A percentile compares a stretch with the other conserved stretches of the same genome.
phyloP scores from a whole-genome alignment of 2,329 filamentous ascomycete species.

The Davidsoniella australis region DNA sequence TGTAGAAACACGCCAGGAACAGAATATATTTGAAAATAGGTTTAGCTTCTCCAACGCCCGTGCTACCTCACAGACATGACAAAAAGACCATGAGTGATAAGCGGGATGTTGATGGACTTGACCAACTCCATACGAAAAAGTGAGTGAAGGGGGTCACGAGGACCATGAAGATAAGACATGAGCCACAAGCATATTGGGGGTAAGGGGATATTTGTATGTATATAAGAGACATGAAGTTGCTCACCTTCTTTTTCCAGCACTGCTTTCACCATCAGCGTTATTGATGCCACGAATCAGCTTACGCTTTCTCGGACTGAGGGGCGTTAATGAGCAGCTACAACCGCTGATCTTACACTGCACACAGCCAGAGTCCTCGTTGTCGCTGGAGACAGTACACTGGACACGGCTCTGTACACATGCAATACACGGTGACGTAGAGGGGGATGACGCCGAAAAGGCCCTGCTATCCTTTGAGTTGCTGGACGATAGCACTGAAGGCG shows the following conservation, averaged over 20 bases:
- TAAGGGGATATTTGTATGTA: background rate
- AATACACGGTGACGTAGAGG: slow-evolving; percentile 38
- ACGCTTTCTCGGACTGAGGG: slow-evolving; percentile 58
- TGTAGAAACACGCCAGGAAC: too few species aligned
- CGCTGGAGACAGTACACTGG: slow-evolving; percentile 51
- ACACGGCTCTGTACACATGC: slow-evolving; percentile 57
- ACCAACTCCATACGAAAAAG: too few species aligned
- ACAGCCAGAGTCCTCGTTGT: slow-evolving; percentile 57
- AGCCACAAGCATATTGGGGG: background rate
- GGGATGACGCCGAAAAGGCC: background rate
- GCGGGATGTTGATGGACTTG: too few species aligned
- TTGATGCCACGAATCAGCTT: slow-evolving; percentile 38
- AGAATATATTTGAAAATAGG: too few species aligned
- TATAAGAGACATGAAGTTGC: slow-evolving; percentile 17
- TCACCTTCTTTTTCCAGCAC: slow-evolving; percentile 53
- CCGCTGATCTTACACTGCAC: slow-evolving; percentile 63
- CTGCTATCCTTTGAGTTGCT: slow-evolving; percentile 18
- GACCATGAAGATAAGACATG: background rate
- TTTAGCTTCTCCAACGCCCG: background rate
- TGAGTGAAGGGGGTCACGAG: too few species aligned
- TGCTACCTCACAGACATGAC: slow-evolving; percentile 7
- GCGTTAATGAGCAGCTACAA: slow-evolving; percentile 61
- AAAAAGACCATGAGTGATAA: background rate
- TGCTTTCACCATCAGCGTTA: slow-evolving; percentile 38
- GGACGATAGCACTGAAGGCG: slow-evolving; percentile 19